A percentile compares a stretch with the other conserved stretches of the same genome.
Conservation (phyloP, 257 asterid genomes). For the Nicotiana undulata region DNA sequence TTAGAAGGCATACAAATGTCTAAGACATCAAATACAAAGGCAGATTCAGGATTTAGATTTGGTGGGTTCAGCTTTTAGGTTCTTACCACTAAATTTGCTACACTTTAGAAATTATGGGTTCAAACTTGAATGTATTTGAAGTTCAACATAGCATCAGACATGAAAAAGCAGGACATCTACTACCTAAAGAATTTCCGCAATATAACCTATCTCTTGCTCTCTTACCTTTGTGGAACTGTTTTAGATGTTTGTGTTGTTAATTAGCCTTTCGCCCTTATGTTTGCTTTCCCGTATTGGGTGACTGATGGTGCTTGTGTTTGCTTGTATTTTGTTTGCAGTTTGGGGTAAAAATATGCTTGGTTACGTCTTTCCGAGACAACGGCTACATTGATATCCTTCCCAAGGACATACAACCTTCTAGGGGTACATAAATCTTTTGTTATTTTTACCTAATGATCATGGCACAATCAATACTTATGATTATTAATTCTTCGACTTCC, state of each 20-base stretch:
- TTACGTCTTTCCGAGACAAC: slow-evolving; percentile 88
- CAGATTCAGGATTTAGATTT: no score
- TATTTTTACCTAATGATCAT: neutral
- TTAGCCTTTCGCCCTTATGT: neutral
- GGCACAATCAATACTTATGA: neutral
- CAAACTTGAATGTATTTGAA: neutral
- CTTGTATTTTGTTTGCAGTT: slow-evolving; percentile 36
- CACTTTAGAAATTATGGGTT: no score
- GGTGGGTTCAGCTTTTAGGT: no score
- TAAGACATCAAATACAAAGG: neutral
- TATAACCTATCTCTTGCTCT: neutral
- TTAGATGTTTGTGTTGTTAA: neutral
- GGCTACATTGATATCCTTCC: slow-evolving; percentile 87
- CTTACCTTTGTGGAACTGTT: neutral
- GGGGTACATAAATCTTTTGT: slow-evolving; percentile 31
- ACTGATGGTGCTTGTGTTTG: neutral
- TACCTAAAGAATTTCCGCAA: neutral
- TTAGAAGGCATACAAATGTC: neutral
- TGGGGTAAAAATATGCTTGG: slow-evolving; percentile 73
- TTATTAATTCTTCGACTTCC: neutral
- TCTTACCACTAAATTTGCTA: no score
- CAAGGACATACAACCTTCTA: slow-evolving; percentile 41
- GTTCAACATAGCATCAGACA: neutral
- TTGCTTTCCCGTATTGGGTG: neutral
- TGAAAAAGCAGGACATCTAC: neutral